Percentiles rank a stretch among this genome's conserved stretches.
phyloP scores from a whole-genome alignment of 345 rosid species.

The Sonneratia alba region DNA sequence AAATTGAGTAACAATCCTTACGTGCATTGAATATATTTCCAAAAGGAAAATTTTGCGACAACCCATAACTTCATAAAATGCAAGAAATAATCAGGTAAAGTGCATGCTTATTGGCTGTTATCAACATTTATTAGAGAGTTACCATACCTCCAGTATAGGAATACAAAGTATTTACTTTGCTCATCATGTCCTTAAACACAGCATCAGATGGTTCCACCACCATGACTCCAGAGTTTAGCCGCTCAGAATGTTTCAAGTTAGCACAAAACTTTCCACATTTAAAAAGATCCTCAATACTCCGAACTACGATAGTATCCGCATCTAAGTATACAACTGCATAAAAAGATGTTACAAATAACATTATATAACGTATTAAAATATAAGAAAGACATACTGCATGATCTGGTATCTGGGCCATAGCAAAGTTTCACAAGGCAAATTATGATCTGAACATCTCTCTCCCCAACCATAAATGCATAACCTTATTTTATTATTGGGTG shows the following conservation, averaged over 20 bases:
- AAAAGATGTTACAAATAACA: constrained; percentile 4
- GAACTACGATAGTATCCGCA: constrained; percentile 93
- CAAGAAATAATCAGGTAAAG: neutral
- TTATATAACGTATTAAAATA: neutral
- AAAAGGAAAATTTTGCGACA: neutral
- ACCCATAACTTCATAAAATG: neutral
- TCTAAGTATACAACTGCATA: constrained; percentile 80
- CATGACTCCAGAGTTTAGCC: constrained; percentile 95
- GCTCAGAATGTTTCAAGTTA: constrained; percentile 90
- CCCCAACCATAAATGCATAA: no score
- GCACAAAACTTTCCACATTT: constrained; percentile 81
- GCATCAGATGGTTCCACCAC: constrained; percentile 90
- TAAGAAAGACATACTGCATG: no score
- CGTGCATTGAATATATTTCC: neutral
- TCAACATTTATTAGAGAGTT: neutral
- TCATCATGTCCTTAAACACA: constrained; percentile 74
- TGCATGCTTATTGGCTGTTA: neutral
- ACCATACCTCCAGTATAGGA: constrained; percentile 78
- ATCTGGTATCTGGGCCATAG: no score
- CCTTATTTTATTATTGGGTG: no score
- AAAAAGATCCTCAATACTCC: constrained; percentile 80
- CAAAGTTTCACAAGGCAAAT: no score
- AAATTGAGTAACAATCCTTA: neutral
- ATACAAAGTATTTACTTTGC: constrained; percentile 63
- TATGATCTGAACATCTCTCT: no score